Conservation (phyloP, 352 stramenopile species). For the Thalassiosira oceanica region DNA sequence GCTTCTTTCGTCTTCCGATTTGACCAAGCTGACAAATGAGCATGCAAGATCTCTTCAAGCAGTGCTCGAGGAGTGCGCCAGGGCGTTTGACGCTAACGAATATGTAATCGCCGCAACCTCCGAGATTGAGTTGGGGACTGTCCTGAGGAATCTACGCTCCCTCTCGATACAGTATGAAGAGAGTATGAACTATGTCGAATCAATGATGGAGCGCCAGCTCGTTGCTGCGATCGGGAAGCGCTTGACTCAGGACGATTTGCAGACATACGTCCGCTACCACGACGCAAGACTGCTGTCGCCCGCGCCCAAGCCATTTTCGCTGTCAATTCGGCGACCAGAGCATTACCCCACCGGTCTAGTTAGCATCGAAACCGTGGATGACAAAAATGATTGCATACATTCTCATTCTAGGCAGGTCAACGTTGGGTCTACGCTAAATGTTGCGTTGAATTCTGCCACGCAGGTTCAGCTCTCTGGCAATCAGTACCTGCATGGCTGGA, state of each 20-base stretch:
- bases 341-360: constrained; percentile 59
- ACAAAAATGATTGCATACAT: constrained; percentile 26
- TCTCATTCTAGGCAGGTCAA: constrained; percentile 38
- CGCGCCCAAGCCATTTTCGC: constrained; percentile 55
- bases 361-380: constrained; percentile 34
- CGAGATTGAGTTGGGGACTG: constrained; percentile 13
- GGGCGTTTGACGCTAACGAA: neutral
- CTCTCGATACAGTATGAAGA: constrained; percentile 18
- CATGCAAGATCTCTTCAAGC: constrained; percentile 17
- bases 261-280: constrained; percentile 66
- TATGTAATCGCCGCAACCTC: constrained; percentile 10
- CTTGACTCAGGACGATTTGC: constrained; percentile 54
- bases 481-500: constrained; percentile 59
- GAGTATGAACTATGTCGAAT: constrained; percentile 55
- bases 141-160: constrained; percentile 15
- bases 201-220: constrained; percentile 63
- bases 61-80: constrained; percentile 10
- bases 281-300: constrained; percentile 44
- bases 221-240: constrained; percentile 62
- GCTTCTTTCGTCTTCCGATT: constrained; percentile 11
- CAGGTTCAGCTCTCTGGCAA: constrained; percentile 59
- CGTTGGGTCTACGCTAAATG: constrained; percentile 21
- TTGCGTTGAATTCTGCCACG: constrained; percentile 65
- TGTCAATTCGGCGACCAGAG: constrained; percentile 48
- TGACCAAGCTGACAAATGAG: constrained; percentile 32